Evolutionary conservation across 805 yeast genomes (phyloP), one percentile per base, ranked within the genome.

Genomic region (Hanseniaspora occidentalis): DNA sequence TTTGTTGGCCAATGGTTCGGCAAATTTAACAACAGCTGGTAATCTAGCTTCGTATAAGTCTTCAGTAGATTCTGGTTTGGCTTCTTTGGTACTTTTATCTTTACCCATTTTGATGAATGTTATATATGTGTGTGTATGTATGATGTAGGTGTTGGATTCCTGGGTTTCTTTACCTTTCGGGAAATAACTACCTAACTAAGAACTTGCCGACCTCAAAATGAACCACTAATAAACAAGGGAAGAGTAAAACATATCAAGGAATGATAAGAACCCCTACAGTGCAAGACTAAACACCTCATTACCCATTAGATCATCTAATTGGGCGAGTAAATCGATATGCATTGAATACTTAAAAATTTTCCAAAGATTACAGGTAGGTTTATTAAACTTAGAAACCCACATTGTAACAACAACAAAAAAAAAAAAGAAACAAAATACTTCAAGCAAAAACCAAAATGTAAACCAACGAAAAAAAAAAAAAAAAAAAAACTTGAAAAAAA

Each of bases 1-100:
- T 69, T 92, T 92, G 35, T 95, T 76, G 13, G 99, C 99, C 52
- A 92, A 71, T 45, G 99, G 99, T 56, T 77, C 70, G 41, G 98
- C 96, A 63, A 92, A 89, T 41, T 95, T 81, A 50, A 92, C 71
- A 43, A 82, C 77, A 17, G 96, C 96, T 38, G 95, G 79, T 64
- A 92, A 65, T 65, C 96, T 79, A 56, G 73, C 72, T 47, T 92
- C 98, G 66, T 92, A 92, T 75, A 89, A 86, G 61, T 84, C 95
- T 13, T 54, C 43, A 31, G 51, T 42, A 37, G 62, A 65, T 33
- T 50, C 45, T 53, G 65, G 65, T 35, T 61, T 43, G 21, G 42
- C 35, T 23, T 41, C 43, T 33, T 41, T 39, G 38, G 43, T 42
- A 24, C 64, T 61, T 48, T 64, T 61, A 45, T 29, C 33, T 29